These are phyloP conservation scores for Leccinum subtestaceum DNA, from an alignment of 768 basidiomycete genomes.

Conservation along the genomic window DNA sequence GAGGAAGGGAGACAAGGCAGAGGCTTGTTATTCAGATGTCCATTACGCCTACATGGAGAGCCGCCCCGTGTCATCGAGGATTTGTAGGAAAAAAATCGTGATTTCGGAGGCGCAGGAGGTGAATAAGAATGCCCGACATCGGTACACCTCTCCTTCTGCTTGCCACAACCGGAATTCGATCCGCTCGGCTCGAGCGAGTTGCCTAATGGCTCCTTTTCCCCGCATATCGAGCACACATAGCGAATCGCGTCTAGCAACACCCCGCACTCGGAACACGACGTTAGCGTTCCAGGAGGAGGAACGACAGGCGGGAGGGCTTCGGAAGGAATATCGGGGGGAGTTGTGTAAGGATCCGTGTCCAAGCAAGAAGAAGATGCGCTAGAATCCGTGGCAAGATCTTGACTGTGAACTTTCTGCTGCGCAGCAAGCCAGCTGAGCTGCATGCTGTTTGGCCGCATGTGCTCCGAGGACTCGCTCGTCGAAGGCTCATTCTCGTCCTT, in stretches of 20 bases:
- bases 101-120: conserved; percentile 34
- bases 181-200: conserved; percentile 10
- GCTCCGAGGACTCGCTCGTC: conserved; percentile 26
- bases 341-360: conserved; percentile 16
- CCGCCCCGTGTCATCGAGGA: conserved; percentile 10
- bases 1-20: conserved; percentile 43
- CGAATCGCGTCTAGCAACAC: conserved; percentile 73
- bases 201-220: conserved; percentile 59
- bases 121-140: conserved; percentile 31
- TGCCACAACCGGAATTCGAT: conserved; percentile 25
- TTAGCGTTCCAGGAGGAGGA: conserved; percentile 60
- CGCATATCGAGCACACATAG: conserved; percentile 88
- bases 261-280: conserved; percentile 83
- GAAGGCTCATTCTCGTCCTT: conserved; percentile 32
- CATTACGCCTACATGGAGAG: conserved; percentile 14
- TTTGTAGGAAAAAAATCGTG: conserved; percentile 20
- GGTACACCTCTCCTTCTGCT: conserved; percentile 46
- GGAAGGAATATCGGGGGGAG: conserved; percentile 40
- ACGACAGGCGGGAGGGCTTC: conserved; percentile 48
- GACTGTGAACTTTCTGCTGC: conserved; percentile 41
- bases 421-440: conserved; percentile 64
- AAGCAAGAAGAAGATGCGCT: conserved; percentile 15
- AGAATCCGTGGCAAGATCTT: conserved; percentile 12
- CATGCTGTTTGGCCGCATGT: conserved; percentile 61
- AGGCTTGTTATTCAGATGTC: conserved; percentile 37